Percentiles rank a stretch among this genome's conserved stretches.
Evolutionary conservation across 2,329 filamentous ascomycete species (phyloP).

Genomic region (Tetracladium maxilliforme): DNA sequence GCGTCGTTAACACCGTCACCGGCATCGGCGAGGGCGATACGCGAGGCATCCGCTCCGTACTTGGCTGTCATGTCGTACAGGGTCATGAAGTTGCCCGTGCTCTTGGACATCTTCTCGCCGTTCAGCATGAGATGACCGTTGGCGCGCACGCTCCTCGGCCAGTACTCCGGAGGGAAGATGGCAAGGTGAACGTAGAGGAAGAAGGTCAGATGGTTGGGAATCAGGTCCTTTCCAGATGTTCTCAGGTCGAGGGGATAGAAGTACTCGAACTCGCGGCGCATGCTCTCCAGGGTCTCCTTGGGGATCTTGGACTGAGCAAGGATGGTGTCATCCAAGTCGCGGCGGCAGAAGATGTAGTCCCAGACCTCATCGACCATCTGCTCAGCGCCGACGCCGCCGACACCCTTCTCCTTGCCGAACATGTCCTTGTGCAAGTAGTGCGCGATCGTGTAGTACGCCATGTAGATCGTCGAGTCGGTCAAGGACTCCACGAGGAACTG

Average conservation of each 20-base stretch:
- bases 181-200: slow-evolving; percentile 89
- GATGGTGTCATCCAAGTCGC: slow-evolving; percentile 52
- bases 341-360: slow-evolving; percentile 85
- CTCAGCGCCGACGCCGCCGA: slow-evolving; percentile 55
- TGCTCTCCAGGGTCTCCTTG: slow-evolving; percentile 56
- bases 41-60: slow-evolving; percentile 84
- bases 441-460: slow-evolving; percentile 60
- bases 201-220: slow-evolving; percentile 83
- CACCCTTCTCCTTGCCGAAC: slow-evolving; percentile 61
- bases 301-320: slow-evolving; percentile 54
- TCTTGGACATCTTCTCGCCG: slow-evolving; percentile 98
- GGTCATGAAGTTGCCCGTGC: slow-evolving; percentile 93
- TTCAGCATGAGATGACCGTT: slow-evolving; percentile 94
- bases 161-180: slow-evolving; percentile 76
- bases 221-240: slow-evolving; percentile 82
- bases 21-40: slow-evolving; percentile 84
- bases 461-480: slow-evolving; percentile 87
- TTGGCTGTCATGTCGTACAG: slow-evolving; percentile 75
- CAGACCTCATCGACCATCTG: slow-evolving; percentile 93
- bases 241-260: slow-evolving; percentile 89
- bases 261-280: slow-evolving; percentile 91
- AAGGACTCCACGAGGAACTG: slow-evolving; percentile 85
- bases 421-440: slow-evolving; percentile 68
- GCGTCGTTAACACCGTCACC: slow-evolving; percentile 91
- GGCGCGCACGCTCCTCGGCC: slow-evolving; percentile 72